Evolutionary conservation across 1,284 basidiomycete species (phyloP), one percentile per base, ranked within the genome.

Genomic region (Xerocomus amazonicus): DNA sequence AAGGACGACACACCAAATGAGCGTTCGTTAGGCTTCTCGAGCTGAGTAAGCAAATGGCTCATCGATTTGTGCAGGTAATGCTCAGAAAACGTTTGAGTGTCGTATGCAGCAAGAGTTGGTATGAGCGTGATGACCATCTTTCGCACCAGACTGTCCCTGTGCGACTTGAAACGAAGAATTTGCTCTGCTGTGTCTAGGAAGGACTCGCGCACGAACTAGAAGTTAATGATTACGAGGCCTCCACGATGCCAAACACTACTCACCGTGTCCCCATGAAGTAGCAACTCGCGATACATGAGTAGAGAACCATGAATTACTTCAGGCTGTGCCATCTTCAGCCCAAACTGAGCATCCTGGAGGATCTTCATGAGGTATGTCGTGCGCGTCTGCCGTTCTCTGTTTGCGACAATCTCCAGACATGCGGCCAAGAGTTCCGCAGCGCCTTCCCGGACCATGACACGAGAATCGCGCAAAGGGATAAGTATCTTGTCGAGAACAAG

Each of bases 51-150:
- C 1, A 98, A 78, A 71, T 95, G 91, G 0, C 81, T 85, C 94
- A 98, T 97, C 23, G 90, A 84, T 65, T 90, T 87, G 71, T 94
- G 90, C 10, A 97, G 76, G 65, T 92, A 93, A 61, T 90, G 85
- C 55, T 90, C 86, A 36, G 87, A 86, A 62, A 98, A 98, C 5
- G 88, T 90, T 66, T 91, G 84, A 3, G 90, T 90, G 66, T 97
- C 92, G 67, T 97, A 98, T 2, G 87, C 84, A n/a, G 94, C 94
- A 59, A 97, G 81, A 7, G 89, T 90, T 0, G 95, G 94, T 42
- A 97, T 94, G 59, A 97, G 80, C 2, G 90, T 89, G 61, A 97
- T 94, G 53, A 97, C 93, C 71, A 92, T 92, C 70, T 92, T 90
- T 48, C 92, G 83, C 50, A 98, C 88, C 31, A 92, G 80, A 17